Base-by-base conservation (phyloP, 805 yeast genomes). In the Candida peoriensis region DNA sequence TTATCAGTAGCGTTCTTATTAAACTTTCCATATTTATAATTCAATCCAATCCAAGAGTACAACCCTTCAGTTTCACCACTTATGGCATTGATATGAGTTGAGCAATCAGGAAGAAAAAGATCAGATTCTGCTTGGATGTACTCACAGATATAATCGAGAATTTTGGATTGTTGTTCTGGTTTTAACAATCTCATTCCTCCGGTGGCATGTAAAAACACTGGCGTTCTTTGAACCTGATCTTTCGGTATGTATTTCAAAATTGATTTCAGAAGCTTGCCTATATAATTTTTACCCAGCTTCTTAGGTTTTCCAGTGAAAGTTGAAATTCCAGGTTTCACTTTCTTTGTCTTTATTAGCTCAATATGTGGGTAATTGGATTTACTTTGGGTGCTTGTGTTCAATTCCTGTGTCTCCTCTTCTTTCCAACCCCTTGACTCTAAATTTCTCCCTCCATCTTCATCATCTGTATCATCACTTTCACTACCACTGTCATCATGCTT, bases 1-100 rank as follows among this genome's bases (percentile, higher is more conserved):
- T 64, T 69, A 5, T 49, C 43, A 9, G 43, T 46, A 1, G 66
- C 65, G n/a, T 52, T 34, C 4, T 37, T 28, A 14, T 48, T 51
- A 23, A 75, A 57, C 0, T 73, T 50, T 2, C 74, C 75, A 20
- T 70, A 61, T 41, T 76, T 50, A 33, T 74, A 76, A 48, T 80
- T 81, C 18, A 78, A 52, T 0, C 82, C 70, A 8, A 79, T 56
- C 87, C 87, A 81, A 2, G 81, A 78, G 44, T 76, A 76, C 10
- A 79, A 41, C 0, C 86, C 87, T 51, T 81, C 87, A 4, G 66
- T 56, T 41, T 78, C 81, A 0, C 86, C 87, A 38, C 74, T 76
- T 7, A 81, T 70, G 10, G 76, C 65, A 41, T 73, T 74, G 15
- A 79, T 60, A 50, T 80, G 87, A 2, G 74, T 55, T 3, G 54